A percentile compares a stretch with the other conserved stretches of the same genome.
Evolutionary conservation across 345 rosid genomes (phyloP).

Genomic region (Fremontodendron californicum): DNA sequence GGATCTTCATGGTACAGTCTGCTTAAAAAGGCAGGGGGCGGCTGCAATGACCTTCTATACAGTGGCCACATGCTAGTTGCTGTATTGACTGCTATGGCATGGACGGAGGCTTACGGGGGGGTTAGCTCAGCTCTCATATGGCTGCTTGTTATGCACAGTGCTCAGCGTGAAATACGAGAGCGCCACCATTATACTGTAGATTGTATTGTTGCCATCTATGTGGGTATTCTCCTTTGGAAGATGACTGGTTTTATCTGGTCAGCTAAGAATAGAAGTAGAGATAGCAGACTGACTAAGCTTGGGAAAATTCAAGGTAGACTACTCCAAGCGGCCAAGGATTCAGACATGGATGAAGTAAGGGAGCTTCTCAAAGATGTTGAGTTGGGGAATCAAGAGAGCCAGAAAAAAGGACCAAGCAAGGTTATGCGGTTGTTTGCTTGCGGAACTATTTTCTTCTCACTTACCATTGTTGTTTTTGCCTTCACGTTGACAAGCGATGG

Average conservation of each 20-base stretch:
- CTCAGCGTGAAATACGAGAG: constrained; percentile 82
- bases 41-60: too few species aligned
- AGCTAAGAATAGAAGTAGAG: constrained; percentile 22
- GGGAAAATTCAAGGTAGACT: too few species aligned
- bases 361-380: too few species aligned
- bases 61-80: too few species aligned
- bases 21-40: too few species aligned
- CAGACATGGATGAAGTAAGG: too few species aligned
- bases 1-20: too few species aligned
- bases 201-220: too few species aligned
- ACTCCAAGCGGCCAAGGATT: too few species aligned
- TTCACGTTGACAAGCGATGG: constrained; percentile 81
- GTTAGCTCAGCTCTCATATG: constrained; percentile 71
- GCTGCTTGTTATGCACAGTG: constrained; percentile 75
- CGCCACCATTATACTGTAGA: too few species aligned
- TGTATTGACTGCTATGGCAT: constrained; percentile 98
- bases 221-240: too few species aligned
- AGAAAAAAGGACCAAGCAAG: constrained; percentile 33
- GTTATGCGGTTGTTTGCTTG: too few species aligned
- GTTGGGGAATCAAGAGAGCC: constrained; percentile 33
- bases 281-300: constrained; percentile 35
- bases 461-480: constrained; percentile 58
- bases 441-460: constrained; percentile 45
- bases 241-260: constrained; percentile 80
- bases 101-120: constrained; percentile 99